phyloP scores from a whole-genome alignment of 176 grass and related monocot genomes.

The Elaeis guineensis region DNA sequence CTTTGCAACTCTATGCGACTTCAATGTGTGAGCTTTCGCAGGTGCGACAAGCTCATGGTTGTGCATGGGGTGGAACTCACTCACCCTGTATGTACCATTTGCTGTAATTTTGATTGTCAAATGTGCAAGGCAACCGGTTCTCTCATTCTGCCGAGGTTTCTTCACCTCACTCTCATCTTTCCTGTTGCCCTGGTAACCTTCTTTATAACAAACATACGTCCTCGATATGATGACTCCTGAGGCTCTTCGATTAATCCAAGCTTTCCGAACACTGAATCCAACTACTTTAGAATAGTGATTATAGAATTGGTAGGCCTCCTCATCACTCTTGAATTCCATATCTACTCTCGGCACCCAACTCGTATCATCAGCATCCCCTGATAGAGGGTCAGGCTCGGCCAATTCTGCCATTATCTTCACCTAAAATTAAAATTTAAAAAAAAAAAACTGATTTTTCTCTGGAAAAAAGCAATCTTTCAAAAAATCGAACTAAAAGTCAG shows the following conservation, averaged over 20 bases:
- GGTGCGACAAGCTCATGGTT: conserved; percentile 14
- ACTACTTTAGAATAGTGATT: conserved; percentile 28
- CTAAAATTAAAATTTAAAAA: conserved; percentile 4
- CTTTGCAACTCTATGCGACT: conserved; percentile 8
- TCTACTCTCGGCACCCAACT: conserved; percentile 31
- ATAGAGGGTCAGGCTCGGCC: neutral
- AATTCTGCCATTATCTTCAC: conserved; percentile 10
- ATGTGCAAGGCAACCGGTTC: conserved; percentile 40
- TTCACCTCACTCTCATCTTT: conserved; percentile 26
- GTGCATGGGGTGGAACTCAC: conserved; percentile 34
- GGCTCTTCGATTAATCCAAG: conserved; percentile 26
- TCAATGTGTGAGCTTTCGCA: conserved; percentile 1
- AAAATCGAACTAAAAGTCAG: too few relatives aligned
- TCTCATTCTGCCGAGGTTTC: conserved; percentile 22
- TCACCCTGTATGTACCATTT: conserved; percentile 25
- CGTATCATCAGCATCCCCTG: neutral
- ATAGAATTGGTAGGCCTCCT: conserved; percentile 36
- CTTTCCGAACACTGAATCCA: conserved; percentile 31
- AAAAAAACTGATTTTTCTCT: too few relatives aligned
- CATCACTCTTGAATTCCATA: conserved; percentile 40
- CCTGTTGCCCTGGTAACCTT: conserved; percentile 26
- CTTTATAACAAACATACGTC: conserved; percentile 36
- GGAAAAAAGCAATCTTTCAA: too few relatives aligned
- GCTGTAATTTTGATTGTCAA: conserved; percentile 29
- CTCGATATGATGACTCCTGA: conserved; percentile 26